Evolutionary conservation across 2,329 filamentous ascomycete genomes (phyloP).

Genomic region (Trichoderma sp.): DNA sequence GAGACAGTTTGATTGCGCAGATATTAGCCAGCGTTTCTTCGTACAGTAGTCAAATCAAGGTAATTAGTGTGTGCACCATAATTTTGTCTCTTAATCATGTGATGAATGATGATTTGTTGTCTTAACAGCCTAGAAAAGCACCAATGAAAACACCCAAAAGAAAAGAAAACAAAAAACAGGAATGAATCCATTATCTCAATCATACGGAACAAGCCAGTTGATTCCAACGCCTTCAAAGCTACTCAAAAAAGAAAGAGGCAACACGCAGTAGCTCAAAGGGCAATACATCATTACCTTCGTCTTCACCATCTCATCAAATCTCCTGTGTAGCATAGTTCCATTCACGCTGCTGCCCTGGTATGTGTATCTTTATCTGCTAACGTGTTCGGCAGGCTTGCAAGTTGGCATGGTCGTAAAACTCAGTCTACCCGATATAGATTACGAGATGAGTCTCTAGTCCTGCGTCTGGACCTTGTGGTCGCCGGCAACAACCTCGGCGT

Average conservation of each 20-base stretch:
- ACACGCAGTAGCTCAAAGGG: constrained; percentile 4
- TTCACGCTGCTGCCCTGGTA: neutral
- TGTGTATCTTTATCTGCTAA: neutral
- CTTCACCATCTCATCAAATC: neutral
- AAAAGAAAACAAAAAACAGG: too few relatives aligned
- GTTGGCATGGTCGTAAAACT: neutral
- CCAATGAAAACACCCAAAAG: neutral
- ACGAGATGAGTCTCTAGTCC: constrained; percentile 33
- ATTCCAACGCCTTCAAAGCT: constrained; percentile 13
- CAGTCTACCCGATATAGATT: neutral
- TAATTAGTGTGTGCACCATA: neutral
- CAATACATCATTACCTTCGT: neutral
- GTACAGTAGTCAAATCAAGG: neutral
- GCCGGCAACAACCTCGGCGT: constrained; percentile 85
- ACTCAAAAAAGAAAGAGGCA: neutral
- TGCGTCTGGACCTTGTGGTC: constrained; percentile 83
- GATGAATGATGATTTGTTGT: neutral
- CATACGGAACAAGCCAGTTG: neutral
- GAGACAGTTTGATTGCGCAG: neutral
- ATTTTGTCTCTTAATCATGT: neutral
- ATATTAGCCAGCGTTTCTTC: neutral
- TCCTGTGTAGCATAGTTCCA: neutral
- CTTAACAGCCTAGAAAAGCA: neutral
- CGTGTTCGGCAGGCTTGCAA: neutral
- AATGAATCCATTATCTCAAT: neutral